Conservation (phyloP, 257 asterid genomes). For the Euphrasia confusa region DNA sequence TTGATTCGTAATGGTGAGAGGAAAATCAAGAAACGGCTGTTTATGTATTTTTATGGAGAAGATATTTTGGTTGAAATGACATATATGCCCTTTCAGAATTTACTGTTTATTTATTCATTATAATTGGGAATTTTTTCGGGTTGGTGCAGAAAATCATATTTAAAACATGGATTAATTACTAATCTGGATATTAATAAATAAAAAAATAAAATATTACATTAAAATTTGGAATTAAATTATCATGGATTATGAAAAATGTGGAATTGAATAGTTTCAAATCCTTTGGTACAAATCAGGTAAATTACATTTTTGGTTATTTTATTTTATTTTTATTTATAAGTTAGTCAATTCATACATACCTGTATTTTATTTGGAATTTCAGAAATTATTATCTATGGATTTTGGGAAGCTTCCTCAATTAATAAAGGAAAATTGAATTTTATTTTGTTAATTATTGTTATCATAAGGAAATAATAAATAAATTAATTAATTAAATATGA, state of each 20-base stretch:
- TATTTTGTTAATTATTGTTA: not conserved
- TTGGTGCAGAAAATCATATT: not conserved
- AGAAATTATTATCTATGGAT: not conserved
- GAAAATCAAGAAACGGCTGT: not conserved
- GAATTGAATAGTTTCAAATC: slow-evolving; percentile 6
- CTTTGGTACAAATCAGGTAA: slow-evolving; percentile 9
- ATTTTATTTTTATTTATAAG: not conserved
- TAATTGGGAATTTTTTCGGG: not conserved
- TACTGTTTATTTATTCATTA: not conserved
- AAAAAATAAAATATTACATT: too few relatives aligned
- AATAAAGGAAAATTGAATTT: not conserved
- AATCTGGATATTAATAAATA: not conserved
- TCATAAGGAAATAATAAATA: not conserved
- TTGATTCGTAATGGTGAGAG: not conserved
- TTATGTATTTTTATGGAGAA: not conserved
- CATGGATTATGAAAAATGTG: not conserved
- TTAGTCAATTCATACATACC: slow-evolving; percentile 2
- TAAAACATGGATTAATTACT: slow-evolving; percentile 16
- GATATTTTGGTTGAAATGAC: not conserved
- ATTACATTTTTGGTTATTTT: slow-evolving; percentile 1
- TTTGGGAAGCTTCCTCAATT: not conserved
- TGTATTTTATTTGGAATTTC: slow-evolving; percentile 1
- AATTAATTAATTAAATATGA: not conserved
- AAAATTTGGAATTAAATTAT: too few relatives aligned
- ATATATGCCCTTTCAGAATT: not conserved